Base-by-base conservation (phyloP, 495 filamentous ascomycete species). In the Chaetomium fimeti region DNA sequence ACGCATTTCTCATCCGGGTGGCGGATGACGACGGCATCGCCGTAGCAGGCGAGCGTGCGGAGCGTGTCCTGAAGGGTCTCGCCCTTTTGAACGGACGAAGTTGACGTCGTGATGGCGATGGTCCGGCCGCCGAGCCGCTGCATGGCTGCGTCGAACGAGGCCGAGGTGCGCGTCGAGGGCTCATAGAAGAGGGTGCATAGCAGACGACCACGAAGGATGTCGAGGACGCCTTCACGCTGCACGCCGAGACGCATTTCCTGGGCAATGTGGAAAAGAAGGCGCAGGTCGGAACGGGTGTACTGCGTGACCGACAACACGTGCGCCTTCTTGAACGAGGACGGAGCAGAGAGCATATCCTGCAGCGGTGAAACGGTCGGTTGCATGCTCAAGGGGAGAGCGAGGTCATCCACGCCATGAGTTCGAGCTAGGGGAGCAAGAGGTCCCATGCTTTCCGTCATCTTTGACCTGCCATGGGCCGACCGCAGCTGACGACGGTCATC, bases 61-160 rank as follows among this genome's bases (percentile, higher is more conserved):
- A 98, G 84, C 25, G 91, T 96, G 67, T 98, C 94, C 71, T 95
- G 89, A 11, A 98, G 85, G 9, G 88, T 87, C 77, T 98, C 94
- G 56, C 95, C 94, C 82, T 98, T 98, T 74, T 91, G 83, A 20
- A 90, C 90, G 2, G 90, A 93, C 12, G 93, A 97, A 69, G 89
- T 84, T 36, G 87, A 83, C 2, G 91, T 91, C 7, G 87, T 81
- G 71, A 97, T 88, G 64, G 87, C 80, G 56, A 98, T 82, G 29
- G 87, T 91, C 27, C 88, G 83, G 28, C 94, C 94, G 48, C 94
- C 94, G 9, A 98, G 87, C 16, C 95, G 88, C 81, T 97, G 93
- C 94, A 98, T 98, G 45, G 94, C 95, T 32, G 93, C 88, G 71
- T 98, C 95, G 70, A 98, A 98, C 27, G 94, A 98, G 52, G 91